Evolutionary conservation across 2,329 filamentous ascomycete genomes (phyloP).

Genomic region (Colletotrichum lupini): DNA sequence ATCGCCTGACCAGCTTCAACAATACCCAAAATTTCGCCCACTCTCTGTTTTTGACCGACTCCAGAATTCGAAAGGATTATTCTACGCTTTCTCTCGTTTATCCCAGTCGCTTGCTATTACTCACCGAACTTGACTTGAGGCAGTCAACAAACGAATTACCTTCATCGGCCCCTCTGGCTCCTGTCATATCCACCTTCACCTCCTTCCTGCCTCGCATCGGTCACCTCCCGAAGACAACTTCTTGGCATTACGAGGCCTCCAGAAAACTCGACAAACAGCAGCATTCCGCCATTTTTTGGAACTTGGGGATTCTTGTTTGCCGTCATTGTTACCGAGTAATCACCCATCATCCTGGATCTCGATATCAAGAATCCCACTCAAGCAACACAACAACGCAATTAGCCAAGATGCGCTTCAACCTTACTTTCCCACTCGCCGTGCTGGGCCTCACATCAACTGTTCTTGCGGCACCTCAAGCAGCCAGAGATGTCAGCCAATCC

Average conservation of each 20-base stretch:
- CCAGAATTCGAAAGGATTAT: neutral
- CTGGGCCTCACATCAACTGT: constrained; percentile 22
- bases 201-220: neutral
- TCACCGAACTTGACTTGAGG: neutral
- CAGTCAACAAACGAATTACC: neutral
- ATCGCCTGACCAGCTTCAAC: neutral
- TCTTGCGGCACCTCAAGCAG: constrained; percentile 13
- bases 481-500: neutral
- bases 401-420: constrained; percentile 19
- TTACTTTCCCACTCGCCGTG: constrained; percentile 16
- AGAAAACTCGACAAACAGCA: neutral
- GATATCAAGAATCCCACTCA: neutral
- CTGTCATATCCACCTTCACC: neutral
- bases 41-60: neutral
- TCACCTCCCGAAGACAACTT: neutral
- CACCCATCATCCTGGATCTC: neutral
- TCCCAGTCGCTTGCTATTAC: constrained; percentile 11
- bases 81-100: neutral
- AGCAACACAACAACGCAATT: neutral
- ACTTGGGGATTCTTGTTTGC: neutral
- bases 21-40: neutral
- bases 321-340: neutral
- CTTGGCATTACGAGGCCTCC: constrained; percentile 18
- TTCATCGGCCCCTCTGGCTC: neutral
- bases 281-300: neutral